A percentile compares a stretch with the other conserved stretches of the same genome.
These are phyloP conservation scores for Tulasnella sp. DNA, from an alignment of 768 basidiomycete genomes.

Conservation along the genomic window DNA sequence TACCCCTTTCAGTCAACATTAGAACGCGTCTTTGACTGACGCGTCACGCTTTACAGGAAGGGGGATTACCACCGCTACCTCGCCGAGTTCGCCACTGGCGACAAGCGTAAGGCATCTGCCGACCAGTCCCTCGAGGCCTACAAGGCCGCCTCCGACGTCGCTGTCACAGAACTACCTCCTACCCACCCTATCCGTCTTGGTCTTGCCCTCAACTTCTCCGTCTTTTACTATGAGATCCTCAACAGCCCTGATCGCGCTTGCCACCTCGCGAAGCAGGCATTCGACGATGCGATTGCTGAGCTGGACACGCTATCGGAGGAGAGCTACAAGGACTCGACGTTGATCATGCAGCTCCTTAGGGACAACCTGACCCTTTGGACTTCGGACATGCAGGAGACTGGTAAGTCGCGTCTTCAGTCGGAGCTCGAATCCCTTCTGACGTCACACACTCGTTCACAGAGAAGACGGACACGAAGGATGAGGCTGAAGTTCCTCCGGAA, in stretches of 20 bases:
- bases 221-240: conserved; percentile 82
- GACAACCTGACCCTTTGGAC: conserved; percentile 81
- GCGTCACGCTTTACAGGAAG: conserved; percentile 37
- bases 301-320: conserved; percentile 45
- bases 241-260: conserved; percentile 78
- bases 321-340: conserved; percentile 61
- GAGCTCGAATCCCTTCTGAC: not conserved
- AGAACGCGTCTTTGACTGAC: not conserved
- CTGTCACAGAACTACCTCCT: conserved; percentile 54
- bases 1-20: conserved; percentile 7
- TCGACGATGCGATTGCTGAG: conserved; percentile 76
- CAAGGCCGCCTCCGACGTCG: conserved; percentile 77
- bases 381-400: conserved; percentile 18
- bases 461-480: not conserved
- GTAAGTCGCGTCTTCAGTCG: not conserved
- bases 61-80: conserved; percentile 89
- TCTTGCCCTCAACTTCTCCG: conserved; percentile 84
- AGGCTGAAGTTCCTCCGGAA: conserved; percentile 3
- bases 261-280: conserved; percentile 81
- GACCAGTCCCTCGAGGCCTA: conserved; percentile 72
- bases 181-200: conserved; percentile 81
- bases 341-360: conserved; percentile 68
- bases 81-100: conserved; percentile 67
- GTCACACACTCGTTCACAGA: not conserved
- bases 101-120: conserved; percentile 54